These are phyloP conservation scores for Lipomyces kockii DNA, from an alignment of 805 yeast genomes.

Conservation along the genomic window DNA sequence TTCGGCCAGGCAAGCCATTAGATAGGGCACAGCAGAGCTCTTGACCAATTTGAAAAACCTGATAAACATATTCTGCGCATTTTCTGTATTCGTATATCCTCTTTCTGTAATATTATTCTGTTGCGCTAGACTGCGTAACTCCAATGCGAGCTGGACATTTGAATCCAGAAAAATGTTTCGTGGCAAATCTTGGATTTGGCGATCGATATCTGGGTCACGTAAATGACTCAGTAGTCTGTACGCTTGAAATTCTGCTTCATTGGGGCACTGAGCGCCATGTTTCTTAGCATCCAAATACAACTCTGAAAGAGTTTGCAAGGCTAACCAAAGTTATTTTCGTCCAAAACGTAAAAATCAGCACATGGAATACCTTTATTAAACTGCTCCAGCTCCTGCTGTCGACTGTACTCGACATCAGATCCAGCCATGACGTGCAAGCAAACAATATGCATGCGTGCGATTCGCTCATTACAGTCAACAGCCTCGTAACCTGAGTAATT, in stretches of 20 bases:
- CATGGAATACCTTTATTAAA: slow-evolving; percentile 60
- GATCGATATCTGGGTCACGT: slow-evolving; percentile 82
- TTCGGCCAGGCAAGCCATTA: slow-evolving; percentile 76
- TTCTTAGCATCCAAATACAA: slow-evolving; percentile 81
- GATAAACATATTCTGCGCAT: slow-evolving; percentile 63
- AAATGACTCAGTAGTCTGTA: slow-evolving; percentile 80
- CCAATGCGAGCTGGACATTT: slow-evolving; percentile 70
- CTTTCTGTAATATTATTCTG: slow-evolving; percentile 57
- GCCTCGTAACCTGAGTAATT: slow-evolving; percentile 94
- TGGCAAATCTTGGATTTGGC: slow-evolving; percentile 74
- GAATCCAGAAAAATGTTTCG: slow-evolving; percentile 55
- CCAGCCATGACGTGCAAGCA: slow-evolving; percentile 87
- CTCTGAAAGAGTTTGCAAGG: slow-evolving; percentile 84
- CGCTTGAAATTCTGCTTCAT: slow-evolving; percentile 92
- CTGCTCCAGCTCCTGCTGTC: slow-evolving; percentile 95
- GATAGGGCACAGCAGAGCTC: slow-evolving; percentile 60
- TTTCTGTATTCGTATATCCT: slow-evolving; percentile 58
- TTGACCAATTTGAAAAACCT: slow-evolving; percentile 66
- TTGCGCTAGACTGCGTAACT: slow-evolving; percentile 66
- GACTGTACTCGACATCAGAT: slow-evolving; percentile 71
- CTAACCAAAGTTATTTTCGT: slow-evolving; percentile 39
- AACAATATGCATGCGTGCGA: slow-evolving; percentile 83
- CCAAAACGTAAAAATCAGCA: neutral
- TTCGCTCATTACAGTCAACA: slow-evolving; percentile 86
- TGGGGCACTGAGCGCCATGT: slow-evolving; percentile 69